Base-by-base conservation (phyloP, 2,329 filamentous ascomycete genomes). In the Beauveria australis region DNA sequence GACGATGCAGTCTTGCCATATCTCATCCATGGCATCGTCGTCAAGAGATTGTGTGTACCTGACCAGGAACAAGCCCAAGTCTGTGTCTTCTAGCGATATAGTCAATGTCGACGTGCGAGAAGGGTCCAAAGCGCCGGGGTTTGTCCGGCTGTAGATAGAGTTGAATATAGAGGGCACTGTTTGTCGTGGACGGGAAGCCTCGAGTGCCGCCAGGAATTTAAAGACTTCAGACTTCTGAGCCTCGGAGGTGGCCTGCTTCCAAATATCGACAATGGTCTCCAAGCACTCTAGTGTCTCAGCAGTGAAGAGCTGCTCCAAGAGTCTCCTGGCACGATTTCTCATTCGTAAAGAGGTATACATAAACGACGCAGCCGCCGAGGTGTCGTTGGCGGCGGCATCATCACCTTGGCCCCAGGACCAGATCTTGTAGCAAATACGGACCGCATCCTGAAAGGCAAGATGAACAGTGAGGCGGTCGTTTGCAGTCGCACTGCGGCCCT, bases 1-100 rank as follows among this genome's bases (percentile, higher is more conserved):
- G 0, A 88, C 84, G 68, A 92, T 91, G 72, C 93, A 99, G 71
- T 99, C 93, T 46, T 87, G 82, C 94, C 94, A 99, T 53, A 99
- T 96, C 74, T 99, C 94, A 68, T 99, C 94, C 82, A 97, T 93
- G 18, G 94, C 89, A 76, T 99, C 94, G 68, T 99, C 94, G 69
- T 99, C 94, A 14, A 97, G 79, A 0, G 92, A 94, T 33, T 84
- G 84, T 0, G 92, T 88, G 72, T 99, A 99, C 64, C 94, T 89
- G 8, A 96, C 89, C 49, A 97, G 75, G 72, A 99, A 99, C 9
- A 89, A 84, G 9, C 93, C 90, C 12, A 99, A 78, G 68, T 97
- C 92, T 0, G 85, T 83, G 68, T 97, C 92, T 59, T 86, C 86
- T 10, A 99, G 76, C 53, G 90, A 88, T 19, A 94, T 89, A 0